Base-by-base conservation (phyloP, 2,329 filamentous ascomycete genomes). In the Aspergillaceae sp. region DNA sequence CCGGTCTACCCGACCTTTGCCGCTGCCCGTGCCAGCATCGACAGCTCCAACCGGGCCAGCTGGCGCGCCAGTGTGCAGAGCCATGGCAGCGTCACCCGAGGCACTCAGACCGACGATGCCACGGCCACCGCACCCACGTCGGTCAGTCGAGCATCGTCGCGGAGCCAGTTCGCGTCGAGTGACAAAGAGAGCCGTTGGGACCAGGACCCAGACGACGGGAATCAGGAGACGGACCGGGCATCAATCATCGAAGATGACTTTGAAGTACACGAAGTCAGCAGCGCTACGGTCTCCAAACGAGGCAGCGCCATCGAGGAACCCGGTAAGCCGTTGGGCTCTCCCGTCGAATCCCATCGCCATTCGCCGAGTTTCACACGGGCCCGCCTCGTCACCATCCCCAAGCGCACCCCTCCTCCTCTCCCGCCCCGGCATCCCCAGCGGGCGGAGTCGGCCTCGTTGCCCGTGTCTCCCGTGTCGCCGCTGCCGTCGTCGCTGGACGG, bases 311-410 rank as follows among this genome's bases (percentile, higher is more conserved):
- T 47, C 34, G 48, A 64, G 10, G 72, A 27, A 11, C 10, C n/a
- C 28, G 10, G 19, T 19, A 19, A 6, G 11, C 41, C n/a, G 30
- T 19, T 7, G 4, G 11, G 79, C 50, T 75, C 76, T 10, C 70
- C 79, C 10, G 74, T 76, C 5, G 77, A 80, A 44, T 77, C 80
- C 36, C 74, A 79, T 38, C 71, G 80, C 41, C 76, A 78, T 2
- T 80, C 84, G 1, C 80, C 84, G 45, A 76, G 81, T 46, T 80
- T 89, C 47, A 84, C 81, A 35, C 84, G 86, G 59, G 87, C 88
- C 27, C 84, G 84, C 43, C 73, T 96, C 43, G 87, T 96, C 29
- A 89, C 81, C 40, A 94, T 96, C 48, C 82, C 86, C 8, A 94
- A 91, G 68, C 79, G 88, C 33, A 68, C 83, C 1, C 58, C 52